A percentile compares a stretch with the other conserved stretches of the same genome.
Conservation (phyloP, 2,329 filamentous ascomycete species). For the Mycosphaerella sp. region DNA sequence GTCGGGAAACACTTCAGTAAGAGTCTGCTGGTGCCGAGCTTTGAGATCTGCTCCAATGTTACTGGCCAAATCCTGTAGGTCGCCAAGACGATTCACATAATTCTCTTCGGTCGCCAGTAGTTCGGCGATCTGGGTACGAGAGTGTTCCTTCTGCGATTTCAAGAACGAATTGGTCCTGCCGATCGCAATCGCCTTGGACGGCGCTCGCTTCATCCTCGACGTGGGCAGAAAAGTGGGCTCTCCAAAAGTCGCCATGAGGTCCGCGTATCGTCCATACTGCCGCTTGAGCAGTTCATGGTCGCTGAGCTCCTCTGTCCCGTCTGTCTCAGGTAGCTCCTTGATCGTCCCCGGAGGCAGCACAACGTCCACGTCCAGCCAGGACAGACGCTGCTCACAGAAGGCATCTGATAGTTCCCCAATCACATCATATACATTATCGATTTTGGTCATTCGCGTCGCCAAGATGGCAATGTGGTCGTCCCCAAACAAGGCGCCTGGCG, state of each 20-base stretch:
- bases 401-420: conserved; percentile 67
- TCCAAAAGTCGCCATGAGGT: conserved; percentile 72
- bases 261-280: conserved; percentile 71
- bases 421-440: conserved; percentile 69
- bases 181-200: conserved; percentile 75
- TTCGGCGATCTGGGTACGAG: conserved; percentile 84
- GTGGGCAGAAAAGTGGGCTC: conserved; percentile 83
- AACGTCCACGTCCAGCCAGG: conserved; percentile 81
- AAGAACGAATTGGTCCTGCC: conserved; percentile 73
- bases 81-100: conserved; percentile 64
- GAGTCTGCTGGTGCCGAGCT: conserved; percentile 41
- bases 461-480: conserved; percentile 91
- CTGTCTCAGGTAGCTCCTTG: conserved; percentile 26
- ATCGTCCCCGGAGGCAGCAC: conserved; percentile 75
- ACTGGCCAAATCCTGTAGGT: conserved; percentile 76
- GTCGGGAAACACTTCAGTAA: conserved; percentile 70
- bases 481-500: conserved; percentile 65
- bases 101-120: conserved; percentile 88
- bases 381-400: conserved; percentile 73
- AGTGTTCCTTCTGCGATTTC: conserved; percentile 72
- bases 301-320: conserved; percentile 24
- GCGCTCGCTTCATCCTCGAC: conserved; percentile 73
- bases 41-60: conserved; percentile 76
- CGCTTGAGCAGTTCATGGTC: conserved; percentile 44
- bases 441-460: conserved; percentile 74